Conservation (phyloP, 2,329 filamentous ascomycete genomes). For the Thyridium curvatum region DNA sequence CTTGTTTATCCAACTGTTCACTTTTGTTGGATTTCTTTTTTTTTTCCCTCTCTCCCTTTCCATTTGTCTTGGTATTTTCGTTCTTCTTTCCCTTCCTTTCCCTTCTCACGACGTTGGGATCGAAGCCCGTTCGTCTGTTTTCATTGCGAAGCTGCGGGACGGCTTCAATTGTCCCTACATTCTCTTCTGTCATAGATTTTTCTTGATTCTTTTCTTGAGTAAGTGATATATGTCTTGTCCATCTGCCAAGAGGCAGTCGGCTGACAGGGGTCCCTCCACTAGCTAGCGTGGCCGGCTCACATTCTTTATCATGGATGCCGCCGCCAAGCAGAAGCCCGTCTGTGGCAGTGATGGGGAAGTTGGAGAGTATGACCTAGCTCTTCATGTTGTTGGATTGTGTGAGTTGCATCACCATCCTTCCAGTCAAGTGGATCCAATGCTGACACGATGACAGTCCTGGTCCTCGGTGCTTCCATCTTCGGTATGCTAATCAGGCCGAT, state of each 20-base stretch:
- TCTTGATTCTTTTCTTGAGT: constrained; percentile 9
- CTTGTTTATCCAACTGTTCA: no score
- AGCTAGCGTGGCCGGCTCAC: neutral
- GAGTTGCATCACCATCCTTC: constrained; percentile 13
- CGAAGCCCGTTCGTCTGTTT: constrained; percentile 15
- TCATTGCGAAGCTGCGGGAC: constrained; percentile 27
- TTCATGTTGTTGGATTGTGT: constrained; percentile 36
- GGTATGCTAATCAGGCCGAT: constrained; percentile 17
- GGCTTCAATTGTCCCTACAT: constrained; percentile 21
- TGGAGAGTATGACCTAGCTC: constrained; percentile 34
- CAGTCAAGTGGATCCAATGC: neutral
- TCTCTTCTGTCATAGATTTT: constrained; percentile 12
- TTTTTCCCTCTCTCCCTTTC: constrained; percentile 8
- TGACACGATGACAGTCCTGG: constrained; percentile 25
- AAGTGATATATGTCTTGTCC: constrained; percentile 5
- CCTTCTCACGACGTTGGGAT: constrained; percentile 14
- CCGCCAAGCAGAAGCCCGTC: constrained; percentile 25
- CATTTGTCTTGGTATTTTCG: constrained; percentile 8
- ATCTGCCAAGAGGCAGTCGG: neutral
- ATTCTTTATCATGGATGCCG: constrained; percentile 7
- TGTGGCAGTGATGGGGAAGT: constrained; percentile 28
- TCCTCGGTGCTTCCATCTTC: constrained; percentile 30
- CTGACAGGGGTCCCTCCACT: neutral
- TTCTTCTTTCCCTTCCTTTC: constrained; percentile 11
- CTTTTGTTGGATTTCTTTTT: constrained; percentile 11